These are phyloP conservation scores for Coemansia sp. DNA, from an alignment of 371 early-diverging fungal species.

Conservation along the genomic window DNA sequence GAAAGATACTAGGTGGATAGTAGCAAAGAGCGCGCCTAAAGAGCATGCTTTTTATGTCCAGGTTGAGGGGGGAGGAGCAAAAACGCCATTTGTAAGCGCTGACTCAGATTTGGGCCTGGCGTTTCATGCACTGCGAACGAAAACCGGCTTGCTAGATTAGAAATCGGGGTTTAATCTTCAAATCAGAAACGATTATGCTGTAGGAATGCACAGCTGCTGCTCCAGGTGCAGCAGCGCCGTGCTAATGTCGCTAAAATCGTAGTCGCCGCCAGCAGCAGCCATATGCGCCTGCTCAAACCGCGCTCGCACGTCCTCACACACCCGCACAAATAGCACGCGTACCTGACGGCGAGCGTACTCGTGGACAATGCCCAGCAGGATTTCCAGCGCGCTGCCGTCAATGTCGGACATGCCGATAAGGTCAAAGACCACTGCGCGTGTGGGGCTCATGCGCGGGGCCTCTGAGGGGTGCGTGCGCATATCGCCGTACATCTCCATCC, in stretches of 20 bases:
- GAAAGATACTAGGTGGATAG: not conserved
- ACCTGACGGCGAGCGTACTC: slow-evolving; percentile 75
- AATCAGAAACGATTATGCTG: not conserved
- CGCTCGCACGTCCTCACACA: slow-evolving; percentile 65
- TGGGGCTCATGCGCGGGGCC: slow-evolving; percentile 65
- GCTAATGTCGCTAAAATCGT: slow-evolving; percentile 64
- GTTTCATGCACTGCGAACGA: too few species aligned
- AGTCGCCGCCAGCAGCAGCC: slow-evolving; percentile 61
- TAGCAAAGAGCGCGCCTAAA: not conserved
- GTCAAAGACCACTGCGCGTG: slow-evolving; percentile 80
- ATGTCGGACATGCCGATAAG: slow-evolving; percentile 80
- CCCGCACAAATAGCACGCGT: slow-evolving; percentile 80
- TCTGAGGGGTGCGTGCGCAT: slow-evolving; percentile 87
- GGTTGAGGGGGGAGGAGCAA: not conserved
- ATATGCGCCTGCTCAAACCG: slow-evolving; percentile 72
- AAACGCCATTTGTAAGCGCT: not conserved
- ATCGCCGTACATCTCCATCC: slow-evolving; percentile 89
- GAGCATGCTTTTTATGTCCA: not conserved
- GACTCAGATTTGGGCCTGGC: too few species aligned
- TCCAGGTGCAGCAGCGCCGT: slow-evolving; percentile 62
- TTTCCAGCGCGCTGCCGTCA: slow-evolving; percentile 90
- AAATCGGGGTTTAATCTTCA: not conserved
- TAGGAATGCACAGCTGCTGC: slow-evolving; percentile 50
- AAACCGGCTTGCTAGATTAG: too few species aligned
- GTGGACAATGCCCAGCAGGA: slow-evolving; percentile 82